Conservation (phyloP, 2,329 filamentous ascomycete species). For the Penicillium decumbens region DNA sequence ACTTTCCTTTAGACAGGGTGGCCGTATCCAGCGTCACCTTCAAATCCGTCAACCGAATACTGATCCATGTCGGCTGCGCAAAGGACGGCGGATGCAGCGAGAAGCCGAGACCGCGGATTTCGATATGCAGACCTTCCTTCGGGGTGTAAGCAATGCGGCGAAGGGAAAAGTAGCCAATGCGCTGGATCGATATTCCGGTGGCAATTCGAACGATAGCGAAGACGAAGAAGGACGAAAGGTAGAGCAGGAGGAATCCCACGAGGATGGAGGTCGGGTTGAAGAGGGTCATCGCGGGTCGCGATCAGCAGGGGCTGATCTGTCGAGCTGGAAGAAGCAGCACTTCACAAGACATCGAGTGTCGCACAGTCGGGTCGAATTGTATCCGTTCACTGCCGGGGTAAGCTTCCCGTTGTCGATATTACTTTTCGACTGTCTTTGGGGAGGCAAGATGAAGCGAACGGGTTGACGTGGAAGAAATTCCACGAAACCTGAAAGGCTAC, state of each 20-base stretch:
- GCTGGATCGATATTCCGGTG: conserved; percentile 92
- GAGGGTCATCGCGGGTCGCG: conserved; percentile 43
- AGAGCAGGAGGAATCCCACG: conserved; percentile 77
- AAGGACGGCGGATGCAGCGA: conserved; percentile 91
- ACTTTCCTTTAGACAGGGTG: conserved; percentile 46
- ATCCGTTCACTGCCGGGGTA: not conserved
- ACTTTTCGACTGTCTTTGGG: conserved; percentile 1
- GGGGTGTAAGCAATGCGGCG: conserved; percentile 86
- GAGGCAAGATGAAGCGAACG: not conserved
- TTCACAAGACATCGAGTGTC: conserved; percentile 19
- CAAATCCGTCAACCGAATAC: conserved; percentile 79
- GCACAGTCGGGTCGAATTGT: conserved; percentile 5
- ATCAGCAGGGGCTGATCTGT: conserved; percentile 33
- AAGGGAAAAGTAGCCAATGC: conserved; percentile 87
- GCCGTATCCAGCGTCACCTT: conserved; percentile 76
- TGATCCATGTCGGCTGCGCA: conserved; percentile 94
- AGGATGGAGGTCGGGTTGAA: conserved; percentile 72
- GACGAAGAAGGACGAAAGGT: conserved; percentile 85
- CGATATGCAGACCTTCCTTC: conserved; percentile 80
- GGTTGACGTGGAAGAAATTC: not conserved
- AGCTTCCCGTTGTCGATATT: conserved; percentile 10
- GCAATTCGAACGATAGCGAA: conserved; percentile 90
- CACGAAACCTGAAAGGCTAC: not conserved
- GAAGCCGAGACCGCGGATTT: conserved; percentile 82
- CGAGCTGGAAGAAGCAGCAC: conserved; percentile 14